Conservation (phyloP, 2,329 filamentous ascomycete genomes). For the Nigrospora osmanthi region DNA sequence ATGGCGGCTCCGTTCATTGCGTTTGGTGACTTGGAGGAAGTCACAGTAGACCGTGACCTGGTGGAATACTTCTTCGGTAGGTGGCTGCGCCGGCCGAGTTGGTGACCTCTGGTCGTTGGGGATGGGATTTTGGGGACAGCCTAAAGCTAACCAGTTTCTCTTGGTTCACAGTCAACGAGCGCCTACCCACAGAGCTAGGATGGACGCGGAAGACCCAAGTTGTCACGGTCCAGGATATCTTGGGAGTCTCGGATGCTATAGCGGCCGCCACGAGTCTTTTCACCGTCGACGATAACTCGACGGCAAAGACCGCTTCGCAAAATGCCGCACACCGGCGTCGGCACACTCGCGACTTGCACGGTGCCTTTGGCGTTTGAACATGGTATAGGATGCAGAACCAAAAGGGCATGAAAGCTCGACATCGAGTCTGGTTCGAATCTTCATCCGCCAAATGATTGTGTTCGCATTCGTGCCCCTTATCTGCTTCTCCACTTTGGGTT, state of each 20-base stretch:
- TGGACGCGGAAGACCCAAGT: neutral
- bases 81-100: slow-evolving; percentile 4
- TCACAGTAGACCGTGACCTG: slow-evolving; percentile 28
- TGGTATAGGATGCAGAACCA: no score
- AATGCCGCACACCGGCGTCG: no score
- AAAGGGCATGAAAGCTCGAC: no score
- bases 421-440: no score
- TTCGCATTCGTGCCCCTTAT: no score
- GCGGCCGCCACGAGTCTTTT: neutral
- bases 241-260: neutral
- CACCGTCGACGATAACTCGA: neutral
- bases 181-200: neutral
- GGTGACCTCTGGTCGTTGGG: neutral
- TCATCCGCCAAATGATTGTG: no score
- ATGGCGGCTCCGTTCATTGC: slow-evolving; percentile 38
- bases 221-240: neutral
- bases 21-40: slow-evolving; percentile 33
- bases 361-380: no score
- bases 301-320: no score
- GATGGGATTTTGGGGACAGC: neutral
- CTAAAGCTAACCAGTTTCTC: no score
- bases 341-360: no score
- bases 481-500: no score
- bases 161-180: neutral
- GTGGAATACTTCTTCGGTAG: slow-evolving; percentile 39